phyloP scores from a whole-genome alignment of 2,329 filamentous ascomycete species.

The Botryotinia globosa region DNA sequence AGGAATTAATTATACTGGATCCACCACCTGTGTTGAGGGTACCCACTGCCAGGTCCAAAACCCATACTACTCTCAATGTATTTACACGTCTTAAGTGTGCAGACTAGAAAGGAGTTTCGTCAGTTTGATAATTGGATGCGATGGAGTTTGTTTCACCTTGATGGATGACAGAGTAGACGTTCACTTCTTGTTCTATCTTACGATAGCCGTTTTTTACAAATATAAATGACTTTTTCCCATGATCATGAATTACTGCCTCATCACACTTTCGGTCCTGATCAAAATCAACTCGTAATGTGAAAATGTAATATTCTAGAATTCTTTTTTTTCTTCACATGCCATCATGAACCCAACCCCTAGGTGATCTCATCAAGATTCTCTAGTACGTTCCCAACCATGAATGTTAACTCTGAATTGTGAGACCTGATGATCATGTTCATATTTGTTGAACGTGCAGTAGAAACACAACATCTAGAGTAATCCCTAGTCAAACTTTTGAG shows the following conservation, averaged over 20 bases:
- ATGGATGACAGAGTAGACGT: constrained; percentile 7
- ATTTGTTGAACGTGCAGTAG: too few species aligned
- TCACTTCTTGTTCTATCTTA: constrained; percentile 21
- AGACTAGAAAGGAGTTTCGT: background rate
- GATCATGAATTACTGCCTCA: background rate
- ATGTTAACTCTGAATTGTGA: background rate
- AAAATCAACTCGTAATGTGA: background rate
- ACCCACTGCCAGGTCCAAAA: constrained; percentile 28
- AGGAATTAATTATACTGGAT: constrained; percentile 27
- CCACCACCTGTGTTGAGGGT: constrained; percentile 24
- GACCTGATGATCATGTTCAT: background rate
- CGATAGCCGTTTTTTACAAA: constrained; percentile 13
- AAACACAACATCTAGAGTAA: background rate
- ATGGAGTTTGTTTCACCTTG: constrained; percentile 9
- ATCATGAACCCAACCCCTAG: too few species aligned
- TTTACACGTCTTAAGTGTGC: background rate
- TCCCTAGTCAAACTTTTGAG: background rate
- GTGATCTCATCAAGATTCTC: too few species aligned
- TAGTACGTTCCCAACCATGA: background rate
- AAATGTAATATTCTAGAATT: background rate
- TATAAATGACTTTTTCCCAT: constrained; percentile 1
- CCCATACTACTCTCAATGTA: constrained; percentile 22
- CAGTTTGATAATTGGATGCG: background rate
- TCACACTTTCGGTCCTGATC: too few species aligned
- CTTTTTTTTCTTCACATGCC: background rate